Evolutionary conservation across 2,329 filamentous ascomycete genomes (phyloP).

Genomic region (Xylaria sp.): DNA sequence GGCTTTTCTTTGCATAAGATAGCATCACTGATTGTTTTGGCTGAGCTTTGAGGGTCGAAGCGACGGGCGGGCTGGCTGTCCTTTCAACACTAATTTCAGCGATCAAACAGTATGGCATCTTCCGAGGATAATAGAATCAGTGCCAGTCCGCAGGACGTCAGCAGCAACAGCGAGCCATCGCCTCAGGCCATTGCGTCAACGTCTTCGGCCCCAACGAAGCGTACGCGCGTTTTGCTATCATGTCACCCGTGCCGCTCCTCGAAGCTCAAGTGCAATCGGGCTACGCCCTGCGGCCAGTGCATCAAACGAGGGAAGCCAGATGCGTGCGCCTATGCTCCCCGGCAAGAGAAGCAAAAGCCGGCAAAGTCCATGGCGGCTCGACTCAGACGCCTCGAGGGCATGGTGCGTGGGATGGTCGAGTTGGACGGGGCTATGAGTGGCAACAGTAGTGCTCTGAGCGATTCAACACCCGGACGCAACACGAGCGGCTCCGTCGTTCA

Average conservation of each 20-base stretch:
- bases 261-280: slow-evolving; percentile 67
- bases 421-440: slow-evolving; percentile 43
- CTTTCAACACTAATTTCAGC: neutral
- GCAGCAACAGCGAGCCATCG: slow-evolving; percentile 19
- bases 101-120: slow-evolving; percentile 19
- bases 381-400: slow-evolving; percentile 64
- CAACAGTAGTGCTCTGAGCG: slow-evolving; percentile 19
- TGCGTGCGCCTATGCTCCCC: slow-evolving; percentile 61
- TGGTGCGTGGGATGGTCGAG: slow-evolving; percentile 67
- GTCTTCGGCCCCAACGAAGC: slow-evolving; percentile 49
- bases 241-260: slow-evolving; percentile 63
- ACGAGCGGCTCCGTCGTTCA: slow-evolving; percentile 56
- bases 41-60: neutral
- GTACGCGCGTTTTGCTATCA: slow-evolving; percentile 61
- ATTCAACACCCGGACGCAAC: slow-evolving; percentile 39
- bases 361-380: slow-evolving; percentile 64
- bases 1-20: neutral
- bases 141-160: slow-evolving; percentile 21
- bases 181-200: neutral
- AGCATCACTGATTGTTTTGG: neutral
- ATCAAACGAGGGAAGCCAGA: slow-evolving; percentile 59
- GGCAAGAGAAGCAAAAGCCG: slow-evolving; percentile 54
- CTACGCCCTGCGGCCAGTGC: slow-evolving; percentile 63
- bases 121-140: slow-evolving; percentile 3
- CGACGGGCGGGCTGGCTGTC: neutral